These are phyloP conservation scores for Cladophialophora yegresii DNA, from an alignment of 2,329 filamentous ascomycete species.

Conservation along the genomic window DNA sequence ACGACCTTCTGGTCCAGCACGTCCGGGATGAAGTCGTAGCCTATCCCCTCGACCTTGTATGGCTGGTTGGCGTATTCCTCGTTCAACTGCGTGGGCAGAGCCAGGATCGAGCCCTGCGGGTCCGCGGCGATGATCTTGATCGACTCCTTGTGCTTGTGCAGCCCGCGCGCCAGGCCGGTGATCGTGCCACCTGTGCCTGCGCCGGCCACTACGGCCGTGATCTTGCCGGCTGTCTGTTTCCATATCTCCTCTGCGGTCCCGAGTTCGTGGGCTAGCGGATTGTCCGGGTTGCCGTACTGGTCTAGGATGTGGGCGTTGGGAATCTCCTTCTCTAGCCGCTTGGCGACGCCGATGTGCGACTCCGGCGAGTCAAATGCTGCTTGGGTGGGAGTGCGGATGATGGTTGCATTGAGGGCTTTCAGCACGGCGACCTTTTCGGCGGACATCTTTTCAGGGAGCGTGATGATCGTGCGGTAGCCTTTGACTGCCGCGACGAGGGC, in stretches of 20 bases:
- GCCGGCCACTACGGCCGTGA: slow-evolving; percentile 83
- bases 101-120: slow-evolving; percentile 87
- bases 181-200: slow-evolving; percentile 96
- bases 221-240: slow-evolving; percentile 79
- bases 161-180: slow-evolving; percentile 79
- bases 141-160: slow-evolving; percentile 81
- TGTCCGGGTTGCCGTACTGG: slow-evolving; percentile 89
- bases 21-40: slow-evolving; percentile 96
- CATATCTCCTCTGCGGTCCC: slow-evolving; percentile 97
- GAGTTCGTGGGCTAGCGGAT: slow-evolving; percentile 88
- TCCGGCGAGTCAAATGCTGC: slow-evolving; percentile 93
- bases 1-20: slow-evolving; percentile 79
- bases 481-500: slow-evolving; percentile 94
- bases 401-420: slow-evolving; percentile 89
- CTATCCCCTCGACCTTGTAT: slow-evolving; percentile 98
- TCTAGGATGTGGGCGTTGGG: slow-evolving; percentile 97
- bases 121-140: slow-evolving; percentile 92
- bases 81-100: slow-evolving; percentile 77
- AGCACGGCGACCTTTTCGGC: slow-evolving; percentile 96
- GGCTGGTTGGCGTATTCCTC: slow-evolving; percentile 75
- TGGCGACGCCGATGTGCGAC: slow-evolving; percentile 93
- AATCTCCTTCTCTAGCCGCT: slow-evolving; percentile 87
- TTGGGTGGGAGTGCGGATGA: slow-evolving; percentile 95
- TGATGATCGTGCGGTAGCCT: slow-evolving; percentile 97
- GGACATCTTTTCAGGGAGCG: slow-evolving; percentile 98